Evolutionary conservation across 2,329 filamentous ascomycete species (phyloP).

Genomic region (Phialemoniopsis sp.): DNA sequence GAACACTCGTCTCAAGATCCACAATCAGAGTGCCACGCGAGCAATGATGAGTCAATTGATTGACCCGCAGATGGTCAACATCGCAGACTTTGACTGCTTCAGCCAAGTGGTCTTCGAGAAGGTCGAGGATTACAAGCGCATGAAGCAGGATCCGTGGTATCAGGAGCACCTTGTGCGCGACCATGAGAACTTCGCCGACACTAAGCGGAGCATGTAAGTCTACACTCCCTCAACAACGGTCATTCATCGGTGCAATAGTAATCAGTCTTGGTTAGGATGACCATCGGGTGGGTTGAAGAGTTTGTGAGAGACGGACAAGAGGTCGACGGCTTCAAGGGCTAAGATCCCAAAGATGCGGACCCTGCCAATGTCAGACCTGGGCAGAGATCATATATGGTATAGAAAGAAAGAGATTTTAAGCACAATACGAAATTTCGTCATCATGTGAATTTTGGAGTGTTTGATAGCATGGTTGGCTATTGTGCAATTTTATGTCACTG

Average conservation of each 20-base stretch:
- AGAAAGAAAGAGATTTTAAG: no score
- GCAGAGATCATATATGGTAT: no score
- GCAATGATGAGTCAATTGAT: conserved; percentile 33
- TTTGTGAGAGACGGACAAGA: conserved; percentile 31
- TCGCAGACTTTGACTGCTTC: conserved; percentile 45
- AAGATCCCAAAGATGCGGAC: no score
- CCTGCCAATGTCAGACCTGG: no score
- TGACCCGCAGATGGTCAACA: conserved; percentile 41
- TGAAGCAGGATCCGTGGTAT: conserved; percentile 45
- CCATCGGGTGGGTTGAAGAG: conserved; percentile 40
- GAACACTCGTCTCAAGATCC: conserved; percentile 25
- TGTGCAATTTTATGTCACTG: no score
- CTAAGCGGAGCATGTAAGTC: conserved; percentile 27
- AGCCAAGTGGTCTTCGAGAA: conserved; percentile 40
- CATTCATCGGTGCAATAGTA: background rate
- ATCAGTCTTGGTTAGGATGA: conserved; percentile 27
- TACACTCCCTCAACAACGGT: background rate
- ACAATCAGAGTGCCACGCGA: conserved; percentile 29
- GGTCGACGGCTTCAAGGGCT: conserved; percentile 10
- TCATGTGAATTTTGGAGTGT: no score
- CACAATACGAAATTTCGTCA: no score
- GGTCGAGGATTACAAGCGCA: conserved; percentile 39
- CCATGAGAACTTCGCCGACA: conserved; percentile 46
- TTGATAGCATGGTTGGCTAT: no score
- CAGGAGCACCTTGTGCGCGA: conserved; percentile 36